Evolutionary conservation across 257 asterid genomes (phyloP).

Genomic region (Solanum acaule): DNA sequence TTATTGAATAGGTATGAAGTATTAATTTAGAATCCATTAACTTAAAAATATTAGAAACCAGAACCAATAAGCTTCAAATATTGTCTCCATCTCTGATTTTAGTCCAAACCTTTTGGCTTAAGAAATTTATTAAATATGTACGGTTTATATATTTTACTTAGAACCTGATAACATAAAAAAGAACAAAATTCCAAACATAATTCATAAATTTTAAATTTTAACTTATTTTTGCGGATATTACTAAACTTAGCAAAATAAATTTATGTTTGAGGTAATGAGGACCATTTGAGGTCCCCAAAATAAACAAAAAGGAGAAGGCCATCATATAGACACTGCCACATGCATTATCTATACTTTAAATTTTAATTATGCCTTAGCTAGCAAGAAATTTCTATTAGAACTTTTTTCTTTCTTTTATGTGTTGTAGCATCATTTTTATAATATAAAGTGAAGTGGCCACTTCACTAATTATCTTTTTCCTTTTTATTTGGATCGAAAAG

Average conservation of each 20-base stretch:
- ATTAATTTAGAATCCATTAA: neutral
- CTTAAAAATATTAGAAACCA: neutral
- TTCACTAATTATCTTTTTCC: neutral
- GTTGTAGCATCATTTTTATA: neutral
- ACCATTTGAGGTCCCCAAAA: neutral
- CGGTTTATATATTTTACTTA: neutral
- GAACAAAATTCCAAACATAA: neutral
- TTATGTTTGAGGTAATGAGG: neutral
- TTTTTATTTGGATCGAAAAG: neutral
- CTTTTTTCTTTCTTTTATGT: neutral
- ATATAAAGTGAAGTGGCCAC: neutral
- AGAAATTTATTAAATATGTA: neutral
- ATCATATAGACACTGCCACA: neutral
- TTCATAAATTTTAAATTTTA: neutral
- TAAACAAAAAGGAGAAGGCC: neutral
- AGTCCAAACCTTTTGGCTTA: neutral
- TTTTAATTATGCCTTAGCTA: neutral
- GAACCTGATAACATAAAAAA: neutral
- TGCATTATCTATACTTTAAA: neutral
- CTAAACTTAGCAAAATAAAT: neutral
- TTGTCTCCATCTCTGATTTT: neutral
- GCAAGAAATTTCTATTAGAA: neutral
- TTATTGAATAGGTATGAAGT: neutral
- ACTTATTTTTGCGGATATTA: neutral
- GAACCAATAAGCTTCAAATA: neutral